Base-by-base conservation (phyloP, 192 early-diverging fungal species). In the Dissophora globulifera region DNA sequence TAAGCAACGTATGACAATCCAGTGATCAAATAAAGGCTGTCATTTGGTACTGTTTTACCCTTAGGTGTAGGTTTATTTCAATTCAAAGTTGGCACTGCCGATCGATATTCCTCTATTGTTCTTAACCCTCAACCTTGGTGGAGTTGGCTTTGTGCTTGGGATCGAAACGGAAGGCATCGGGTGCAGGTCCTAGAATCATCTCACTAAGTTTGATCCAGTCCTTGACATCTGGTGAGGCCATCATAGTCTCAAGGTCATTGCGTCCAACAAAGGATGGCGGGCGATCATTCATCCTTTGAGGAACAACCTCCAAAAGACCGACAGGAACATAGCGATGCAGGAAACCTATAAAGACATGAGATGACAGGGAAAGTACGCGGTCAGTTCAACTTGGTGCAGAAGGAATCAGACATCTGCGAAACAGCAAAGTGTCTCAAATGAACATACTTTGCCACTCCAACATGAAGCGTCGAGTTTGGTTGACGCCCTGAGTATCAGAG, bases 141-240 rank as follows among this genome's bases (percentile, higher is more conserved):
- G 95, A 89, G 72, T 95, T 97, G 42, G 90, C 85, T 74, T 93
- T 95, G 83, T 97, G 96, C 82, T 99, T 99, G 41, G 97, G 97
- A 32, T 94, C 82, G 78, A 99, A 99, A 13, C 78, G 79, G 83
- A 98, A 99, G 58, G 78, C 86, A 8, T 88, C 89, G 32, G 95
- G 95, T 4, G 94, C 91, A 33, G 92, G 91, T 16, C 95, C 96
- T n/a, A 98, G 76, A 15, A 99, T 59, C 88, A 90, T 91, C 67
- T 99, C 95, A 49, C 91, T 91, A 26, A 98, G 79, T 67, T 96
- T 94, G 67, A 99, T 87, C 97, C 97, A 99, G 78, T 98, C 96
- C 15, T 75, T 58, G 4, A 85, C 85, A 46, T 86, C 82, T 19
- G 87, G 68, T 47, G 92, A 94, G 13, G 91, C 94, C 94, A 99